These are phyloP conservation scores for Fusarium cyanostomum DNA, from an alignment of 2,329 filamentous ascomycete species.

Conservation along the genomic window DNA sequence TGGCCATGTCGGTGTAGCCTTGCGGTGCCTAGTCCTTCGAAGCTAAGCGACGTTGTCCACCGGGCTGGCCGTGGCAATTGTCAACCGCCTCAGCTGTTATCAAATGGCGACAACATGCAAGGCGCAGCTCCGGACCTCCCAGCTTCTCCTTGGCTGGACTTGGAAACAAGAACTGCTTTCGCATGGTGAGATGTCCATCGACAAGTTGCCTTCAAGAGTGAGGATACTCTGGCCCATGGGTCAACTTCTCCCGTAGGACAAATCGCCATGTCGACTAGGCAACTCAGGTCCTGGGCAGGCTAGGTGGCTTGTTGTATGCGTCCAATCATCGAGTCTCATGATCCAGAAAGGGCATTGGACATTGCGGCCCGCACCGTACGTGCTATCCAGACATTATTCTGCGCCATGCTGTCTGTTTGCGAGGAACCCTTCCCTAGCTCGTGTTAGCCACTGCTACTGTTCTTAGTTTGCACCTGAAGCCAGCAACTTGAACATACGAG, in stretches of 20 bases:
- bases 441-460: background rate
- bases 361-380: slow-evolving; percentile 46
- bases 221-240: too few relatives aligned
- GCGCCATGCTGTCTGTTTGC: slow-evolving; percentile 14
- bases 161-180: too few relatives aligned
- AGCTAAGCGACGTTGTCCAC: too few relatives aligned
- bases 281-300: background rate
- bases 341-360: slow-evolving; percentile 33
- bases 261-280: background rate
- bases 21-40: background rate
- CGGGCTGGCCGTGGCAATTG: too few relatives aligned
- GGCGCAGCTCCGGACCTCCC: too few relatives aligned
- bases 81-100: too few relatives aligned
- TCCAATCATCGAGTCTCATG: slow-evolving; percentile 14
- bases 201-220: too few relatives aligned
- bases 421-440: background rate
- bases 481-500: slow-evolving; percentile 14
- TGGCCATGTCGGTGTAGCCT: background rate
- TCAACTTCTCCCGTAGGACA: too few relatives aligned
- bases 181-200: too few relatives aligned
- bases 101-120: background rate
- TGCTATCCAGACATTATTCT: slow-evolving; percentile 46
- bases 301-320: background rate
- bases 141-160: too few relatives aligned
- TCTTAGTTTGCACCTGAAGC: accelerated